Evolutionary conservation across 345 rosid species (phyloP).

Genomic region (Erodium maritimum): DNA sequence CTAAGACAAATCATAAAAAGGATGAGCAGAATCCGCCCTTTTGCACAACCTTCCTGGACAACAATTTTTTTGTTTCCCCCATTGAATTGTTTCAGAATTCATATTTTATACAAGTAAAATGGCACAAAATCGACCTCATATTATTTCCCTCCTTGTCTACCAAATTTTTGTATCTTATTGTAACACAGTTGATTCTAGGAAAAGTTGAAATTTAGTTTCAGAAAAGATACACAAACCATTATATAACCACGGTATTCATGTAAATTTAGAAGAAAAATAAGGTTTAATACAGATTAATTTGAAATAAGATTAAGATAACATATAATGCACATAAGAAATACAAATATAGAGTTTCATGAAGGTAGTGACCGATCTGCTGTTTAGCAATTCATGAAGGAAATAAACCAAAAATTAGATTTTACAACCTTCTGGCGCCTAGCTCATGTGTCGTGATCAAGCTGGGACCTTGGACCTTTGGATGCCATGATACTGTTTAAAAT

Average conservation of each 20-base stretch:
- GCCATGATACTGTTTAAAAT: constrained; percentile 31
- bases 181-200: too few relatives aligned
- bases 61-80: background rate
- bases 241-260: background rate
- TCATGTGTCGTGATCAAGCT: constrained; percentile 70
- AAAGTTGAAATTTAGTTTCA: background rate
- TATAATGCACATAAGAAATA: too few relatives aligned
- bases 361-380: background rate
- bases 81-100: background rate
- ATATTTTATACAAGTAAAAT: background rate
- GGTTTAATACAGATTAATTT: background rate
- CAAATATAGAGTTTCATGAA: constrained; percentile 1
- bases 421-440: constrained; percentile 78
- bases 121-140: background rate
- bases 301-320: background rate
- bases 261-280: background rate
- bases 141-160: background rate
- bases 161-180: too few relatives aligned
- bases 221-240: background rate
- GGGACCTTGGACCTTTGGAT: constrained; percentile 53
- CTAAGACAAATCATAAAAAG: background rate
- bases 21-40: background rate
- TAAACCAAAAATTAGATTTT: background rate
- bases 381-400: background rate
- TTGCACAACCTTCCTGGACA: background rate